phyloP scores from a whole-genome alignment of 441 rosid species.

The Jatropha podagrica region DNA sequence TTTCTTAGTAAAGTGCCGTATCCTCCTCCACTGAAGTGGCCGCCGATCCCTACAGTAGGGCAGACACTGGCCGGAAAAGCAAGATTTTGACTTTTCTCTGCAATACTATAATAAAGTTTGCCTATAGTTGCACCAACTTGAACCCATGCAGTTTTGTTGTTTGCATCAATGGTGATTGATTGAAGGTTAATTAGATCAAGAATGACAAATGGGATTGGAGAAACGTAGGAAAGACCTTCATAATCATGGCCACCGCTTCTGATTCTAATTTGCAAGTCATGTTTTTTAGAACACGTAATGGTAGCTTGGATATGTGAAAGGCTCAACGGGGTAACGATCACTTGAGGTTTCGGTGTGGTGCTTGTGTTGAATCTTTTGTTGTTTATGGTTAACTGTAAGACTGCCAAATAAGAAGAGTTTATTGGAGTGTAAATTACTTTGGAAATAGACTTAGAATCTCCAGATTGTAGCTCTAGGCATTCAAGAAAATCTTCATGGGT shows the following conservation, averaged over 20 bases:
- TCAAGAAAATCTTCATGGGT: conserved; percentile 17
- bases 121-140: too few relatives aligned
- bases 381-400: conserved; percentile 30
- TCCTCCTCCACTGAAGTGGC: too few relatives aligned
- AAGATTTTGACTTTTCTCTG: too few relatives aligned
- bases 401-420: conserved; percentile 28
- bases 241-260: conserved; percentile 77
- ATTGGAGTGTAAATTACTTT: conserved; percentile 18
- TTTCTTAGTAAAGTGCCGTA: too few relatives aligned
- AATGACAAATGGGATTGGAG: too few relatives aligned
- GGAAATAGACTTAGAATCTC: conserved; percentile 3
- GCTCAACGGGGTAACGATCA: conserved; percentile 46
- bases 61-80: too few relatives aligned
- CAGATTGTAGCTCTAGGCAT: conserved; percentile 14
- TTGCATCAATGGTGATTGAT: too few relatives aligned
- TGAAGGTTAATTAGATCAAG: too few relatives aligned
- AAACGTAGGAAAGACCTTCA: too few relatives aligned
- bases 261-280: conserved; percentile 47
- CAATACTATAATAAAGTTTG: too few relatives aligned
- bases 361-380: conserved; percentile 48
- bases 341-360: conserved; percentile 39
- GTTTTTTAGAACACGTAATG: conserved; percentile 39
- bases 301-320: conserved; percentile 52
- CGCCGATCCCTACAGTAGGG: too few relatives aligned
- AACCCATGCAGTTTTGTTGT: too few relatives aligned